Evolutionary conservation across 495 filamentous ascomycete species (phyloP).

Genomic region (Talaromyces proteolyticus): DNA sequence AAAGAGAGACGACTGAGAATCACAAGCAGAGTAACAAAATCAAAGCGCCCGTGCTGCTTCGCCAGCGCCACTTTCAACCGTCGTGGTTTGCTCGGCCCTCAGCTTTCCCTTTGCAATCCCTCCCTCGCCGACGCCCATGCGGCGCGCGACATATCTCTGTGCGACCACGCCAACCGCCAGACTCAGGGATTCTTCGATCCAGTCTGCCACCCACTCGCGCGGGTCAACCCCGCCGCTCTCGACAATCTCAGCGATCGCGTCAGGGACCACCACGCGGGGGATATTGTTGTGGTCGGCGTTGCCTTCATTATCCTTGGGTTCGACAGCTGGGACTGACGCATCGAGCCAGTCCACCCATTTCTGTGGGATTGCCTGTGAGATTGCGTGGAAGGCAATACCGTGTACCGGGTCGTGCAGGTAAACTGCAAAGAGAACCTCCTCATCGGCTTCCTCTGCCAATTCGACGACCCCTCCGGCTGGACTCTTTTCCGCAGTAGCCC

Average conservation of each 20-base stretch:
- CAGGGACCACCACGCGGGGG: constrained; percentile 52
- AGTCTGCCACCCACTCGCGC: constrained; percentile 94
- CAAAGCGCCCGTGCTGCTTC: constrained; percentile 73
- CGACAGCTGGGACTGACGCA: constrained; percentile 52
- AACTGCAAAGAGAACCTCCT: constrained; percentile 74
- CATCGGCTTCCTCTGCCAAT: constrained; percentile 39
- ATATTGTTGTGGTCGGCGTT: constrained; percentile 19
- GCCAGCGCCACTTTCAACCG: constrained; percentile 67
- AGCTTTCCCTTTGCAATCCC: constrained; percentile 65
- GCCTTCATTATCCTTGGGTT: constrained; percentile 26
- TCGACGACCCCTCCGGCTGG: constrained; percentile 49
- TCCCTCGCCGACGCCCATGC: constrained; percentile 92
- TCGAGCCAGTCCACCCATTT: constrained; percentile 93
- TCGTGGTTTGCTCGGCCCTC: constrained; percentile 66
- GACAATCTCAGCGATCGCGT: constrained; percentile 83
- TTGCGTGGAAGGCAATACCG: constrained; percentile 75
- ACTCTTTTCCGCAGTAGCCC: constrained; percentile 44
- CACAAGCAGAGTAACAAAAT: constrained; percentile 3
- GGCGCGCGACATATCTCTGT: constrained; percentile 89
- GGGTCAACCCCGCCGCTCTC: constrained; percentile 88
- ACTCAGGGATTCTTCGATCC: constrained; percentile 86
- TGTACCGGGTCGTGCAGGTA: constrained; percentile 93
- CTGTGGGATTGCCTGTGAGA: constrained; percentile 79
- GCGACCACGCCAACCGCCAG: constrained; percentile 79
- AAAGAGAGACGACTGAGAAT: no score